Evolutionary conservation across 75 land plant species (phyloP), one percentile per base, ranked within the genome.

Genomic region (Selaginella tamariscina): DNA sequence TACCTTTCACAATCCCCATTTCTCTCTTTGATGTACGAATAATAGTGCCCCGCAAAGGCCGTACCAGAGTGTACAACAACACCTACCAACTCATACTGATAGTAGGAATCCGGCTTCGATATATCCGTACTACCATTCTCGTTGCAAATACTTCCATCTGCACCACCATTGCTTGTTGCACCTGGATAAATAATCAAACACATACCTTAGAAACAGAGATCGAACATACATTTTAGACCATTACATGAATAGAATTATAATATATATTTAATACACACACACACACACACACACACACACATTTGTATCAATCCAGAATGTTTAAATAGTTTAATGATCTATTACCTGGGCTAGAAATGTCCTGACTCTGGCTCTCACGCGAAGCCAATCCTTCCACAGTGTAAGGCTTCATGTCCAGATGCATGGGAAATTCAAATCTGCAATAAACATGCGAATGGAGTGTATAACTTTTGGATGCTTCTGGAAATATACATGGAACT

Each of bases 11-110:
- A 39, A 30, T 74, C 76, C 63, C 76, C 73, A 9, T 60, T 65
- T 1, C 76, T 71, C 39, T 74, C 75, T 49, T 70, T 74, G 23
- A 74, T 74, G 39, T 74, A 74, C 26, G 76, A 74, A 32, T 74
- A 74, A 31, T 74, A 74, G 63, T 74, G 76, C 20, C 76, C 76
- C 32, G 76, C 76, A 74, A 74, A 74, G 23, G 76, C 76, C 5
- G 76, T 74, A 26, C 76, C 76, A 29, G 73, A 71, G 31, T 74
- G 76, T 11, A 74, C 76, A 24, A 74, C 73, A 30, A 74, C 76
- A 69, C 76, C 76, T 13, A 74, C 76, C 32, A 74, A 71, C 54
- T 74, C 76, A 74, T 74, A 74, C 27, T 74, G 65, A 63, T 74
- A 70, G 63, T 70, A 74, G 18, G 73, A 33, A 60, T 74, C 76